phyloP scores from a whole-genome alignment of 2,329 filamentous ascomycete genomes.

The Neoascochyta sp. region DNA sequence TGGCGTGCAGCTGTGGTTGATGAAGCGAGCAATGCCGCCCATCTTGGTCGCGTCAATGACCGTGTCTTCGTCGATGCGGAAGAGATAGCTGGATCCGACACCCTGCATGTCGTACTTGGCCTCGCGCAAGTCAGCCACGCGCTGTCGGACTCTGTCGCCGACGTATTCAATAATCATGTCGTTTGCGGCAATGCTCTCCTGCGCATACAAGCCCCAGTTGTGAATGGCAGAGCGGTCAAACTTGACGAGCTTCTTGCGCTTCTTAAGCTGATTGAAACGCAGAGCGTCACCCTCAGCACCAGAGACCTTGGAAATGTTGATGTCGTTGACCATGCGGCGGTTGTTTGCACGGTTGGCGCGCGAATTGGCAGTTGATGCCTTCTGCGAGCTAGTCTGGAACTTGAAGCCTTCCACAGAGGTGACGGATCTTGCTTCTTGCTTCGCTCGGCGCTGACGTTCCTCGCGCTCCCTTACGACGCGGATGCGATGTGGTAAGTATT shows the following conservation, averaged over 20 bases:
- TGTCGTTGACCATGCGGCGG: constrained; percentile 86
- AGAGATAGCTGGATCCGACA: constrained; percentile 94
- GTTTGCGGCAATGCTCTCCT: constrained; percentile 94
- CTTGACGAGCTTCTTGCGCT: constrained; percentile 97
- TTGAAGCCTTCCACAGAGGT: constrained; percentile 46
- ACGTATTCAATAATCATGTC: constrained; percentile 99
- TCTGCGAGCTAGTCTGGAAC: constrained; percentile 67
- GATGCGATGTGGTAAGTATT: constrained; percentile 95
- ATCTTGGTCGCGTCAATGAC: constrained; percentile 98
- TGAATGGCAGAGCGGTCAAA: constrained; percentile 97
- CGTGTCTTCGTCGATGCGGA: constrained; percentile 95
- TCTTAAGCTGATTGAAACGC: constrained; percentile 98
- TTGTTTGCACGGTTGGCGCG: constrained; percentile 94
- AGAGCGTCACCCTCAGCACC: constrained; percentile 79
- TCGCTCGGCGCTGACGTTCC: constrained; percentile 74
- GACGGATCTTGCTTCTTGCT: constrained; percentile 54
- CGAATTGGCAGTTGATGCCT: constrained; percentile 81
- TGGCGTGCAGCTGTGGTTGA: constrained; percentile 97
- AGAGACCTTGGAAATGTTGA: constrained; percentile 85
- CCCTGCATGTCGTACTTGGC: constrained; percentile 90
- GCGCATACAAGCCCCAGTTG: constrained; percentile 96
- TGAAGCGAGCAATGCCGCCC: constrained; percentile 95
- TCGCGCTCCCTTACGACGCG: constrained; percentile 90
- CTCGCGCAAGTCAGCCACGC: constrained; percentile 95
- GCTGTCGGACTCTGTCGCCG: constrained; percentile 92